phyloP scores from a whole-genome alignment of 306 rosid genomes.

The Parietaria judaica region DNA sequence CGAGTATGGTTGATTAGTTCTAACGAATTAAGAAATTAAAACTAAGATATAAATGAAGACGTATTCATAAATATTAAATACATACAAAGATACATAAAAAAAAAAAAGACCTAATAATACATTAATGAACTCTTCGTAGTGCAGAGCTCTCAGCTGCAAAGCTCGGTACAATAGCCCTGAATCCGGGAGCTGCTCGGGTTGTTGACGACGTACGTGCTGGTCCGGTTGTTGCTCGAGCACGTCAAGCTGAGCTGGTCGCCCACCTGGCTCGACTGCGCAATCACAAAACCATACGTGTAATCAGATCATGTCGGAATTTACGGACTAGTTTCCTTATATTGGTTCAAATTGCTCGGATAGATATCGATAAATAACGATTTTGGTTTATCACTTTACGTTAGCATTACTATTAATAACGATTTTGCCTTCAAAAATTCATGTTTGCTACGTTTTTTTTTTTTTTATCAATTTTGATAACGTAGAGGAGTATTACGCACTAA shows the following conservation, averaged over 20 bases:
- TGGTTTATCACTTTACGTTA: too few relatives aligned
- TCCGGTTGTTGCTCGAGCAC: constrained; percentile 74
- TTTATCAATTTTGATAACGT: too few relatives aligned
- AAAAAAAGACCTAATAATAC: constrained; percentile 24
- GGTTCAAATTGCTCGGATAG: too few relatives aligned
- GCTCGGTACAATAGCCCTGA: constrained; percentile 61
- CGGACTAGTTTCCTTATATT: background rate
- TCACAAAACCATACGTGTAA: background rate
- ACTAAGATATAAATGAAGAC: constrained; percentile 6
- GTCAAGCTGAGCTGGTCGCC: constrained; percentile 68
- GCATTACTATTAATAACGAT: too few relatives aligned
- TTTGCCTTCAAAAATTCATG: too few relatives aligned
- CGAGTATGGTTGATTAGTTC: too few relatives aligned
- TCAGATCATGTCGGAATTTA: constrained; percentile 12
- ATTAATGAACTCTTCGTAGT: constrained; percentile 15
- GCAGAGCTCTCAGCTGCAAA: constrained; percentile 43
- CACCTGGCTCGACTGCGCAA: constrained; percentile 60
- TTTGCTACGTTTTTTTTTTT: too few relatives aligned
- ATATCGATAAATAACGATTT: too few relatives aligned
- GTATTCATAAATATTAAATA: background rate
- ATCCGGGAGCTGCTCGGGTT: constrained; percentile 58
- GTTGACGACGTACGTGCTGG: constrained; percentile 25
- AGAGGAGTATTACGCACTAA: background rate
- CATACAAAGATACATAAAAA: background rate
- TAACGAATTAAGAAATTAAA: background rate